Base-by-base conservation (phyloP, 2,329 filamentous ascomycete genomes). In the Leptodontidium sp. region DNA sequence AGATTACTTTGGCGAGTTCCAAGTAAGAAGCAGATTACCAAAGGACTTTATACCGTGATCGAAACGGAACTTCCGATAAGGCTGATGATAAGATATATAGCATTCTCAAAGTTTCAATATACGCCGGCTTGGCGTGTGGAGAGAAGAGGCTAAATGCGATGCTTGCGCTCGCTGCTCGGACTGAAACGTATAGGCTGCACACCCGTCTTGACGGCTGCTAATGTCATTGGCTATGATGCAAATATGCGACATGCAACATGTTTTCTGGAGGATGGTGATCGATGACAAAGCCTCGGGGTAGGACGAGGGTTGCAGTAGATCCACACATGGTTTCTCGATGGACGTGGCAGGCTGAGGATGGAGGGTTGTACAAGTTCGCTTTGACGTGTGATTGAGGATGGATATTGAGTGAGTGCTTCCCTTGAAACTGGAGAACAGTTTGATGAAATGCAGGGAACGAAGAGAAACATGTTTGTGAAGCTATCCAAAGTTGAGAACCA, bases 141-240 rank as follows among this genome's bases (percentile, higher is more conserved):
- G 43, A 26, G 29, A 58, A 50, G 35, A 65, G 62, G 32, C 52
- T 61, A 55, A 61, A 61, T 55, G 17, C 26, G 12, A 53, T 57
- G 49, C 52, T 50, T 64, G 45, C 66, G 61, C 35, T 17, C 35
- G 43, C 26, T 62, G 67, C 67, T 65, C 63, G 62, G 62, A 65
- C 57, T 65, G 67, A 65, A 65, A 68, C 62, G 21, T 45, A 49
- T 35, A 62, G 59, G 59, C 59, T 66, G 40, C 53, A 58, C 24
- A 12, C 52, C 12, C 24, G 29, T 32, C 47, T 21, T 47, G n/a
- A 29, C 38, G 26, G 40, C 43, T 65, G 52, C n/a, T 58, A 49
- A 35, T 59, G 14, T 50, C 26, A 65, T 59, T 65, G 64, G 64
- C 43, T 49, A 35, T 49, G 53, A 32, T 62, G 43, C 45, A 49